Percentiles rank a stretch among this genome's conserved stretches.
Evolutionary conservation across 331 rosid genomes (phyloP).

Genomic region (Prunus yedoensis): DNA sequence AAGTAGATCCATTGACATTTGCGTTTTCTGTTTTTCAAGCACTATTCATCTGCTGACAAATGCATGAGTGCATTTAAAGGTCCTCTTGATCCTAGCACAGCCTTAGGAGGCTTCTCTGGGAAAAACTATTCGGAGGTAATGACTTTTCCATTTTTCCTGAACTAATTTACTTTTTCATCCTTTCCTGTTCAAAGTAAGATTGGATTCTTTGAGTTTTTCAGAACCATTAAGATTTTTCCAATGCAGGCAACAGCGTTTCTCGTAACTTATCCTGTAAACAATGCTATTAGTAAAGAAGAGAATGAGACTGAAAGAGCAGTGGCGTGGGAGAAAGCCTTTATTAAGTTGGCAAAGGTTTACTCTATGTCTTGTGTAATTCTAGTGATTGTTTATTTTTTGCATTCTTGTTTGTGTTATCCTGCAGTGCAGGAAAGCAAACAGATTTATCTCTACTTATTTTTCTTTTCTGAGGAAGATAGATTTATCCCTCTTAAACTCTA

Average conservation of each 20-base stretch:
- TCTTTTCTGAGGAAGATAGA: too few relatives aligned
- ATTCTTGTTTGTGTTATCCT: conserved; percentile 14
- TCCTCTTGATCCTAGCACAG: conserved; percentile 98
- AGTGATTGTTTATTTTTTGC: conserved; percentile 7
- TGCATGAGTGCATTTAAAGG: conserved; percentile 95
- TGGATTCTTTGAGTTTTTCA: conserved; percentile 9
- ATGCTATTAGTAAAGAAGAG: conserved; percentile 65
- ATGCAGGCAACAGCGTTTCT: conserved; percentile 90
- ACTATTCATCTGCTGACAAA: conserved; percentile 86
- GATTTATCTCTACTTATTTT: too few relatives aligned
- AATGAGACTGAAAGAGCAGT: conserved; percentile 71
- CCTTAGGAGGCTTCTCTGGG: conserved; percentile 88
- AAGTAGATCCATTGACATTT: not conserved
- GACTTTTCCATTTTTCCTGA: not conserved
- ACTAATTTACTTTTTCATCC: conserved; percentile 14
- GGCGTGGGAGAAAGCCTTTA: conserved; percentile 93
- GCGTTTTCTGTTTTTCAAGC: conserved; percentile 47
- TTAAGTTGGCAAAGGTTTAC: conserved; percentile 88
- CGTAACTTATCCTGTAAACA: conserved; percentile 86
- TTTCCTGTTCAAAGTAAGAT: conserved; percentile 20
- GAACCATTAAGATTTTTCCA: conserved; percentile 25
- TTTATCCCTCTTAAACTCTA: not conserved
- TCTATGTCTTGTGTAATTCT: conserved; percentile 10
- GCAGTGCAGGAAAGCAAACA: not conserved
- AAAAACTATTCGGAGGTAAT: conserved; percentile 82